Evolutionary conservation across 177 flowering plant species (phyloP).

Genomic region (Tripterygium wilfordii): DNA sequence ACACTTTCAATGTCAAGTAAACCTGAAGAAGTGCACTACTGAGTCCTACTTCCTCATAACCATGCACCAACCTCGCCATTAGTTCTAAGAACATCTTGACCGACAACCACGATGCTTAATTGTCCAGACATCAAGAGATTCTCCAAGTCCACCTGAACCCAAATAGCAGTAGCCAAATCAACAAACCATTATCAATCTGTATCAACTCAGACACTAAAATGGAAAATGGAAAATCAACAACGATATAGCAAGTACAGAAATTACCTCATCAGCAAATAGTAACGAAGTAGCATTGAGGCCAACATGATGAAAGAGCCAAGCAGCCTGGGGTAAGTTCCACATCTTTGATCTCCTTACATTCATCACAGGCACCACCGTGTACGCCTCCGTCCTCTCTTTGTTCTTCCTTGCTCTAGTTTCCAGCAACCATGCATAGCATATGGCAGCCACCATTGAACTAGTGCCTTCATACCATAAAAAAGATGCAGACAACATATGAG

Average conservation of each 20-base stretch:
- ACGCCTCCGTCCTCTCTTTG: conserved; percentile 13
- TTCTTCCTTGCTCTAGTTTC: conserved; percentile 29
- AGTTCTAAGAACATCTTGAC: conserved; percentile 56
- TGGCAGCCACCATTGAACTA: conserved; percentile 67
- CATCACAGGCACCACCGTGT: conserved; percentile 60
- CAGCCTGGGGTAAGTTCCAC: conserved; percentile 67
- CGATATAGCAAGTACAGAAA: neutral
- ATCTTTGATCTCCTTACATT: conserved; percentile 48
- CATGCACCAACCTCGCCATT: conserved; percentile 43
- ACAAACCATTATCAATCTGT: neutral
- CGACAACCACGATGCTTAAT: conserved; percentile 48
- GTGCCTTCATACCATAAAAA: conserved; percentile 46
- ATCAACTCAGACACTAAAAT: neutral
- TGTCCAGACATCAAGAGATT: conserved; percentile 40
- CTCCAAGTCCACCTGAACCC: conserved; percentile 60
- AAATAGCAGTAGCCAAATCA: conserved; percentile 2
- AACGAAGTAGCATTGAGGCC: conserved; percentile 49
- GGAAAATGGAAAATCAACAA: neutral
- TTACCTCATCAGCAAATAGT: conserved; percentile 72
- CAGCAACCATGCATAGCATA: conserved; percentile 65
- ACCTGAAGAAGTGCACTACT: too few relatives aligned
- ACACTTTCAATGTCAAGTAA: too few relatives aligned
- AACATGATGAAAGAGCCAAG: conserved; percentile 66
- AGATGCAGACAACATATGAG: too few relatives aligned
- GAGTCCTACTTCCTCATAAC: too few relatives aligned